Conservation (phyloP, 2,329 filamentous ascomycete species). For the Microsporum audouinii region DNA sequence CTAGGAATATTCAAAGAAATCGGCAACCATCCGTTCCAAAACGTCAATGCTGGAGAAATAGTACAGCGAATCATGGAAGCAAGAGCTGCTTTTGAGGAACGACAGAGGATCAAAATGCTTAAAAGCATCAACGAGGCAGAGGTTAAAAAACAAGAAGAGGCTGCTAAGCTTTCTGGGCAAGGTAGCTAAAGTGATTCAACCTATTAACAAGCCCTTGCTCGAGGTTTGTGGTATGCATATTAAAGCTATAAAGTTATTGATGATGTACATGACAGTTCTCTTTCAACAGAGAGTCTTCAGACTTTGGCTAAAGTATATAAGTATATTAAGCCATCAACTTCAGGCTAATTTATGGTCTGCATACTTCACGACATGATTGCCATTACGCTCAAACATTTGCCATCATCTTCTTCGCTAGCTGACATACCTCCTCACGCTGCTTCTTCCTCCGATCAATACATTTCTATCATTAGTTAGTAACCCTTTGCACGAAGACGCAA, state of each 20-base stretch:
- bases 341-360: neutral
- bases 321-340: too few species aligned
- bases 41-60: slow-evolving; percentile 87
- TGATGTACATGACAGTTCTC: neutral
- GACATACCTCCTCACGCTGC: slow-evolving; percentile 14
- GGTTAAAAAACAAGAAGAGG: slow-evolving; percentile 48
- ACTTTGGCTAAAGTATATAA: neutral
- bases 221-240: neutral
- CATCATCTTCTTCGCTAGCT: slow-evolving; percentile 15
- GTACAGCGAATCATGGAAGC: slow-evolving; percentile 82
- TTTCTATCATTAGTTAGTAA: slow-evolving; percentile 9
- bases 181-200: neutral
- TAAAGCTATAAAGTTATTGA: neutral
- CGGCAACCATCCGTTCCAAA: slow-evolving; percentile 62
- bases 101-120: slow-evolving; percentile 78
- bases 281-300: neutral
- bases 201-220: neutral
- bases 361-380: neutral
- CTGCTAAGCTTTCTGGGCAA: slow-evolving; percentile 5
- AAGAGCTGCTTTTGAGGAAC: slow-evolving; percentile 75
- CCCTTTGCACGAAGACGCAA: too few species aligned
- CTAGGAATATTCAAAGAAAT: slow-evolving; percentile 80
- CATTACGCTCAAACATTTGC: neutral
- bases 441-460: slow-evolving; percentile 12
- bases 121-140: slow-evolving; percentile 68